A percentile compares a stretch with the other conserved stretches of the same genome.
phyloP scores from a whole-genome alignment of 164 flowering plant genomes.

The Sextonia rubra region DNA sequence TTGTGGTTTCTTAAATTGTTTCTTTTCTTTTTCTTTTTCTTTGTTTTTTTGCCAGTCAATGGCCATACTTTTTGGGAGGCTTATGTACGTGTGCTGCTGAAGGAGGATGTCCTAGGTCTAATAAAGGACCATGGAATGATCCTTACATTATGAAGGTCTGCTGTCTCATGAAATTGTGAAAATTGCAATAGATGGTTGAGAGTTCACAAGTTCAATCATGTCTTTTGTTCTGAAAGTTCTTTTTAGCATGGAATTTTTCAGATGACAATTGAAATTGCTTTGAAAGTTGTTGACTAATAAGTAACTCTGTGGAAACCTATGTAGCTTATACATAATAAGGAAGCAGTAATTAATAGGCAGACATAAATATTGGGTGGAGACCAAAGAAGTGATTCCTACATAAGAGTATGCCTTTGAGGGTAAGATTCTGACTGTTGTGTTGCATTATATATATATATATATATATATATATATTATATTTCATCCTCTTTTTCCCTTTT shows the following conservation, averaged over 20 bases:
- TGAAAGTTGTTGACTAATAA: not conserved
- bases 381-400: constrained; percentile 33
- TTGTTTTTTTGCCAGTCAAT: constrained; percentile 71
- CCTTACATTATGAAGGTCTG: too few relatives aligned
- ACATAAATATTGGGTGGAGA: constrained; percentile 33
- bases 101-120: too few relatives aligned
- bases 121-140: too few relatives aligned
- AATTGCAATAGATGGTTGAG: too few relatives aligned
- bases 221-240: not conserved
- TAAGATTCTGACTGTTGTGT: constrained; percentile 2
- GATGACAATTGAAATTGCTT: too few relatives aligned
- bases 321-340: constrained; percentile 63
- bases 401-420: constrained; percentile 48
- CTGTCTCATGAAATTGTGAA: constrained; percentile 16
- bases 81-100: constrained; percentile 72
- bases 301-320: not conserved
- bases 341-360: constrained; percentile 46
- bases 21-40: too few relatives aligned
- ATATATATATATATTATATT: too few relatives aligned
- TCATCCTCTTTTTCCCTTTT: too few relatives aligned
- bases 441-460: too few relatives aligned
- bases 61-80: constrained; percentile 96
- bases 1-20: not conserved
- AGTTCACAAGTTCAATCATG: not conserved
- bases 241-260: too few relatives aligned